Conservation (phyloP, 306 rosid genomes). For the Trichosanthes cucumerina region DNA sequence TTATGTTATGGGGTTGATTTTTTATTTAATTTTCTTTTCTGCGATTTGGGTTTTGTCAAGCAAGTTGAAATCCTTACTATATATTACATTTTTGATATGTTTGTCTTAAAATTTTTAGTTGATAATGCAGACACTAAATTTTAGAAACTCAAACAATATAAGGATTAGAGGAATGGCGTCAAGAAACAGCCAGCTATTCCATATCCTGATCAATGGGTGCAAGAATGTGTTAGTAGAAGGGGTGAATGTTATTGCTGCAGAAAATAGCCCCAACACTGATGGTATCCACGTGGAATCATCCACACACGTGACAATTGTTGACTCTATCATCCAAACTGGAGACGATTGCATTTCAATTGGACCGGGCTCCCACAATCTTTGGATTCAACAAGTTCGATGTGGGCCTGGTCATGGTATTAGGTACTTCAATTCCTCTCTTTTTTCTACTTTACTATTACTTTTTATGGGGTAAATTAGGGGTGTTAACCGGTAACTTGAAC, state of each 20-base stretch:
- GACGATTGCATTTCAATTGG: conserved; percentile 28
- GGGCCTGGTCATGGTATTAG: conserved; percentile 31
- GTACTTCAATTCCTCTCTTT: not conserved
- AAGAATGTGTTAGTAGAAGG: conserved; percentile 13
- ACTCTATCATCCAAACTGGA: conserved; percentile 18
- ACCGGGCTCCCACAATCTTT: conserved; percentile 19
- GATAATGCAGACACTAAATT: conserved; percentile 15
- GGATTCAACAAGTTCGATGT: conserved; percentile 19
- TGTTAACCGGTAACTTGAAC: no score
- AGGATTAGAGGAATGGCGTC: conserved; percentile 9
- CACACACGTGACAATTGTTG: conserved; percentile 4
- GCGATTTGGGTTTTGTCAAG: no score
- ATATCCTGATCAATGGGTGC: conserved; percentile 25
- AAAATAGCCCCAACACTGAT: conserved; percentile 25
- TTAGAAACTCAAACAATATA: conserved; percentile 15
- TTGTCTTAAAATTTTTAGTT: not conserved
- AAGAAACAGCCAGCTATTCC: conserved; percentile 22
- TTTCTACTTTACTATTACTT: not conserved
- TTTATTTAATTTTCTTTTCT: no score
- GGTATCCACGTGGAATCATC: conserved; percentile 28
- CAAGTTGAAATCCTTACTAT: no score
- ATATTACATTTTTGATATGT: no score
- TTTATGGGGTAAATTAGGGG: no score
- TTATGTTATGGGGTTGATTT: no score
- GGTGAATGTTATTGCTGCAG: conserved; percentile 7